Conservation (phyloP, 306 rosid species). For the Trifolium subterraneum region DNA sequence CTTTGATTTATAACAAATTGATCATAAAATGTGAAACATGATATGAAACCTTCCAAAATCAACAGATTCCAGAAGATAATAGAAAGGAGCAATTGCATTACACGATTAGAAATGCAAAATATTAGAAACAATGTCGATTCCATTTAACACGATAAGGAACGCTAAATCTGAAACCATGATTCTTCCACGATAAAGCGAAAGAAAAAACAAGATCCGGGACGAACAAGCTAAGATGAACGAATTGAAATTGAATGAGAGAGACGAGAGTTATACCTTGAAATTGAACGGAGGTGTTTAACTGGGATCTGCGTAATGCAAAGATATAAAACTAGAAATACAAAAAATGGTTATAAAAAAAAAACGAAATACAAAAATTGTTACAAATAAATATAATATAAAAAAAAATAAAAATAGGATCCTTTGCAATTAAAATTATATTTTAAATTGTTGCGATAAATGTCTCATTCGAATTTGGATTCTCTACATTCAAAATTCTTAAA, state of each 20-base stretch:
- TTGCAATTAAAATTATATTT: too few species aligned
- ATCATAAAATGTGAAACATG: neutral
- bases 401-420: too few species aligned
- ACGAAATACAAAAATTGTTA: too few species aligned
- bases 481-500: too few species aligned
- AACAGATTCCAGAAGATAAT: constrained; percentile 22
- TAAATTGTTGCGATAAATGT: too few species aligned
- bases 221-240: neutral
- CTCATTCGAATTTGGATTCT: too few species aligned
- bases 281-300: constrained; percentile 1
- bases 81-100: neutral
- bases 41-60: neutral
- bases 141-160: constrained; percentile 2
- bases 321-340: too few species aligned
- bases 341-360: too few species aligned
- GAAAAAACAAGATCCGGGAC: constrained; percentile 22
- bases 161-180: constrained; percentile 16
- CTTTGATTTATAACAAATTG: constrained; percentile 1
- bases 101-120: constrained; percentile 29
- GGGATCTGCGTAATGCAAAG: neutral
- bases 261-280: neutral
- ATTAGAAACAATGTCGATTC: constrained; percentile 24
- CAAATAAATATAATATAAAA: too few species aligned
- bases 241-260: neutral
- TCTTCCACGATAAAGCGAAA: neutral